Conservation (phyloP, 768 basidiomycete genomes). For the Multifurca ochricompacta region DNA sequence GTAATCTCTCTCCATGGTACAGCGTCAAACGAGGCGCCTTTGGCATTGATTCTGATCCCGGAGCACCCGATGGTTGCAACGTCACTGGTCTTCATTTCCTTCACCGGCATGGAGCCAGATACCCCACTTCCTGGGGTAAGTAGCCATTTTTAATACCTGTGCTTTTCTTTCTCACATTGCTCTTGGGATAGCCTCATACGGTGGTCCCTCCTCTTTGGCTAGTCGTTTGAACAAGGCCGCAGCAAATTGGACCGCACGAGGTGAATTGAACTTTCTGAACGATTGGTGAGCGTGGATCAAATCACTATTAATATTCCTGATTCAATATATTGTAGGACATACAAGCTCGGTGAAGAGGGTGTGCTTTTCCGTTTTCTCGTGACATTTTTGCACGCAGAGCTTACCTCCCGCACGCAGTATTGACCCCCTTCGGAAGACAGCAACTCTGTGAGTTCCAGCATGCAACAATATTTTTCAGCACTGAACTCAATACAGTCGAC, state of each 20-base stretch:
- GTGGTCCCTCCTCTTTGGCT: conserved; percentile 53
- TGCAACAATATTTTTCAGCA: not conserved
- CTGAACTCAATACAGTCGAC: conserved; percentile 27
- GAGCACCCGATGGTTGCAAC: conserved; percentile 59
- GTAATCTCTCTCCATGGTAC: conserved; percentile 83
- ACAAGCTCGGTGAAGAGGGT: conserved; percentile 87
- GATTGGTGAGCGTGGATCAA: conserved; percentile 48
- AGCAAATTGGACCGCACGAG: conserved; percentile 54
- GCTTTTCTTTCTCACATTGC: conserved; percentile 2
- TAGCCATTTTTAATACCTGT: conserved; percentile 11
- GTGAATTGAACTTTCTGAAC: conserved; percentile 68
- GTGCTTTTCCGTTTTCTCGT: conserved; percentile 5
- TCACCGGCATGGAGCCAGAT: conserved; percentile 76
- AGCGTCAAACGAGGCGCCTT: conserved; percentile 58
- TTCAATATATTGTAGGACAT: conserved; percentile 48
- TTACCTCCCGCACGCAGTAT: conserved; percentile 40
- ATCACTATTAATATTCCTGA: not conserved
- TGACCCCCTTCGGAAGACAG: conserved; percentile 87
- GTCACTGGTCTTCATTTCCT: conserved; percentile 71
- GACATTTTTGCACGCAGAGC: not conserved
- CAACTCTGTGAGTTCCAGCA: conserved; percentile 61
- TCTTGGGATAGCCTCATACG: conserved; percentile 41
- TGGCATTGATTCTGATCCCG: conserved; percentile 65
- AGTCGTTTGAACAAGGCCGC: conserved; percentile 47
- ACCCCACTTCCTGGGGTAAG: conserved; percentile 57